Conservation (phyloP, 805 yeast species). For the Aciculoconidium aculeatum region DNA sequence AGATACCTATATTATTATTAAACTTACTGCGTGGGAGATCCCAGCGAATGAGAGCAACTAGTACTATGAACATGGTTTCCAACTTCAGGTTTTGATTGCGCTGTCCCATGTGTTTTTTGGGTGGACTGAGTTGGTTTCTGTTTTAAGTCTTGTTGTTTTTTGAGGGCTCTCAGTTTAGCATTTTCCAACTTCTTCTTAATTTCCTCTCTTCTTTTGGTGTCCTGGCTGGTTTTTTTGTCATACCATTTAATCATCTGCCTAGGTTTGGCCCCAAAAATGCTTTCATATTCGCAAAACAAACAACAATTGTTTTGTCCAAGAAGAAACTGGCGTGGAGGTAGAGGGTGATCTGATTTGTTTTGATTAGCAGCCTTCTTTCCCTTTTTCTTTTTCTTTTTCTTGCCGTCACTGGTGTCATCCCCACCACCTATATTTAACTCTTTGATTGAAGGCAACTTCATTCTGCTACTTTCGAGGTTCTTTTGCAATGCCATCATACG, state of each 20-base stretch:
- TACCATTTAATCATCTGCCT: conserved; percentile 47
- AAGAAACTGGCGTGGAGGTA: conserved; percentile 2
- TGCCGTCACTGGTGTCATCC: conserved; percentile 4
- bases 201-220: conserved; percentile 25
- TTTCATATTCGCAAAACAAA: conserved; percentile 48
- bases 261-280: conserved; percentile 46
- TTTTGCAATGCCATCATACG: conserved; percentile 26
- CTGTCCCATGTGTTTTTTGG: too few species aligned
- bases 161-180: conserved; percentile 31
- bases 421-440: conserved; percentile 7
- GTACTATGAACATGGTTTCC: too few species aligned
- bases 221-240: conserved; percentile 26
- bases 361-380: conserved; percentile 13
- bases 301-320: conserved; percentile 23
- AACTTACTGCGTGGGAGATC: too few species aligned
- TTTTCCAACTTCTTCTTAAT: conserved; percentile 32
- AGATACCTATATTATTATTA: too few species aligned
- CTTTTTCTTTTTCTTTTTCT: conserved; percentile 16
- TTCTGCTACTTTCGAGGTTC: conserved; percentile 1
- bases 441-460: conserved; percentile 11
- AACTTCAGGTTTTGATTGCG: too few species aligned
- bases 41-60: too few species aligned
- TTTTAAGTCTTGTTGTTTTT: conserved; percentile 13
- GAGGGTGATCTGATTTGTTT: background rate
- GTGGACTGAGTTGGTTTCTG: conserved; percentile 5